phyloP scores from a whole-genome alignment of 2,329 filamentous ascomycete species.

The Aspergillus sp. region DNA sequence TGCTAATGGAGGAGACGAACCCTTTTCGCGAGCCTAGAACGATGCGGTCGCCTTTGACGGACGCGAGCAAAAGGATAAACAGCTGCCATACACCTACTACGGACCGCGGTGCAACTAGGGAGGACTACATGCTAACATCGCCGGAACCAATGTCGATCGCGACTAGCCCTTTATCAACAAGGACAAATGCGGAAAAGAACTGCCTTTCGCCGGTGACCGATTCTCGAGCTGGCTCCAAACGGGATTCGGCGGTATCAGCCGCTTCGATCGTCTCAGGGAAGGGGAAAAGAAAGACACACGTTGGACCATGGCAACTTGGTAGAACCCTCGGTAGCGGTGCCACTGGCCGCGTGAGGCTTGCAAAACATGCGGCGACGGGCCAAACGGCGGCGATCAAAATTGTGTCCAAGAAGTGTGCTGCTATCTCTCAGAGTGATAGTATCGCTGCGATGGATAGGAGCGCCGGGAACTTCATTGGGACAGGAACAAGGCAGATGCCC shows the following conservation, averaged over 20 bases:
- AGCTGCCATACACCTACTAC: conserved; percentile 37
- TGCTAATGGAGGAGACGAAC: conserved; percentile 31
- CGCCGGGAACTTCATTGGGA: conserved; percentile 59
- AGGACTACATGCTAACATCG: conserved; percentile 25
- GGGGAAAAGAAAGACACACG: conserved; percentile 69
- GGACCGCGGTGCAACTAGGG: conserved; percentile 21
- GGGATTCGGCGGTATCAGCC: conserved; percentile 59
- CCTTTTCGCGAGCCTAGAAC: conserved; percentile 20
- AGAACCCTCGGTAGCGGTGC: conserved; percentile 88
- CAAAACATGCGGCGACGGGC: conserved; percentile 76
- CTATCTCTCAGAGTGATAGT: conserved; percentile 82
- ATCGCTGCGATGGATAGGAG: conserved; percentile 80
- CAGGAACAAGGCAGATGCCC: conserved; percentile 73
- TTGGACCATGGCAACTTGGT: conserved; percentile 93
- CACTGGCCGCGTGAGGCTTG: conserved; percentile 83
- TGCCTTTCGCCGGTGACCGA: conserved; percentile 58
- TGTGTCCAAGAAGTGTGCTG: conserved; percentile 79
- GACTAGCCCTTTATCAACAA: conserved; percentile 32
- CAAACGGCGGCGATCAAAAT: conserved; percentile 94
- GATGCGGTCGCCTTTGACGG: conserved; percentile 49
- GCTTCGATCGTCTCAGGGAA: conserved; percentile 60
- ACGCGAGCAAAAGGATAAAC: conserved; percentile 56
- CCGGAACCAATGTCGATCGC: conserved; percentile 35
- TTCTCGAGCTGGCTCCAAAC: conserved; percentile 53
- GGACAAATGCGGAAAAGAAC: conserved; percentile 52